Evolutionary conservation across 352 stramenopile species (phyloP), one percentile per base, ranked within the genome.

Genomic region (Bremia lactucae): DNA sequence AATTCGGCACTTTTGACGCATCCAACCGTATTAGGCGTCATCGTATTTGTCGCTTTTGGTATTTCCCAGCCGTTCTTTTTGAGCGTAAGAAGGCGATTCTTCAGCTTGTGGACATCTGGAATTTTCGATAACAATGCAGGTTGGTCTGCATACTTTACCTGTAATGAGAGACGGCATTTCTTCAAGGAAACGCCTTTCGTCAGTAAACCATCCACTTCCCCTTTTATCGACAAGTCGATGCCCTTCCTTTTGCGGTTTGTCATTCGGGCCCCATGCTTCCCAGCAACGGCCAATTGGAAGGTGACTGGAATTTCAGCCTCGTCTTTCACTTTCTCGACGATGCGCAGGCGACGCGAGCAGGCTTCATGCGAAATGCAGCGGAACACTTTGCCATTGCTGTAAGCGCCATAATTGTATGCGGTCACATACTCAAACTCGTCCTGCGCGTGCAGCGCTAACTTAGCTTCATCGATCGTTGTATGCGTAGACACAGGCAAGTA

Each of bases 331-430:
- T 9, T 31, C 31, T 60, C 45, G 8, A 46, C 0, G 5, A 62
- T 38, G 6, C 54, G 54, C 6, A 59, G 33, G 2, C 54, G 54
- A 34, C 36, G 37, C 0, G 20, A 33, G 23, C 54, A 63, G 6
- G 29, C 13, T 28, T 55, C 16, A 18, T 63, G 54, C 0, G 54
- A 59, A 21, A 55, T 29, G 22, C 54, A 63, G 23, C 54, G 49
- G 21, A 42, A 63, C 13, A 63, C 54, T 33, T 37, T 59, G 4
- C 33, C 49, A 10, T 37, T 45, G 2, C 43, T 29, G 2, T 20
- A 31, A 0, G 39, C 11, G n/a, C 54, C 54, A 29, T 63, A 63
- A 19, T 63, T 63, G 25, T 63, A 63, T 11, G 54, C 54, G 0
- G 36, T 42, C 10, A 55, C 31, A 18, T 63, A 55, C 16, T 31